Conservation (phyloP, 805 yeast genomes). For the Limtongia smithiae region DNA sequence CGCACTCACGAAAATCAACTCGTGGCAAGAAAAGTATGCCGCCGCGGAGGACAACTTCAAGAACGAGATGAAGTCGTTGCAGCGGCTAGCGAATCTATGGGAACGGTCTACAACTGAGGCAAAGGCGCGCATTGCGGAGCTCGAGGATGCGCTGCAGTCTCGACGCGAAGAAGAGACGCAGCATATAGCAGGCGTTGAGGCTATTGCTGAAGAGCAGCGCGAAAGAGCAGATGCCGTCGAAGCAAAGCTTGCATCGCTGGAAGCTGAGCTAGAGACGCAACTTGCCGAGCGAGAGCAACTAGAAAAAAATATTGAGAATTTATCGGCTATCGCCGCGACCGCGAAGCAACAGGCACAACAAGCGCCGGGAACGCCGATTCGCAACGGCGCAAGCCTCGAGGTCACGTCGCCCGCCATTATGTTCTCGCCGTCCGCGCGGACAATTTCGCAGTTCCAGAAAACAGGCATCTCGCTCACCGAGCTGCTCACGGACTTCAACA, state of each 20-base stretch:
- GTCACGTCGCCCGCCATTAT: slow-evolving; percentile 27
- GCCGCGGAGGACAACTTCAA: slow-evolving; percentile 49
- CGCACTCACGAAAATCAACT: slow-evolving; percentile 45
- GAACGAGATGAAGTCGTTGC: slow-evolving; percentile 59
- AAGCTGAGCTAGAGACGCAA: slow-evolving; percentile 40
- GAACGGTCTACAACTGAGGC: slow-evolving; percentile 54
- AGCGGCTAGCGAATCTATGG: slow-evolving; percentile 55
- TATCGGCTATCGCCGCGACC: not conserved
- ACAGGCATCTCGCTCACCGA: slow-evolving; percentile 62
- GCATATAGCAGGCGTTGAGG: slow-evolving; percentile 38
- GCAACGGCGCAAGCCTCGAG: slow-evolving; percentile 11
- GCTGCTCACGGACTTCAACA: slow-evolving; percentile 59
- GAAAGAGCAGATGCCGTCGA: slow-evolving; percentile 40
- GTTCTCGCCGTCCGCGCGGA: slow-evolving; percentile 57
- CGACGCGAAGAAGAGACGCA: slow-evolving; percentile 42
- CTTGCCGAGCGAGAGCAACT: slow-evolving; percentile 23
- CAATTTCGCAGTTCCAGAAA: slow-evolving; percentile 44
- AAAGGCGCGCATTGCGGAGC: slow-evolving; percentile 48
- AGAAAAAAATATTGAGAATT: not conserved
- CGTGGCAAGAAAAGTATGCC: slow-evolving; percentile 45
- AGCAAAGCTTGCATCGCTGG: slow-evolving; percentile 44
- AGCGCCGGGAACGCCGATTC: slow-evolving; percentile 13
- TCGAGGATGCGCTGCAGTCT: slow-evolving; percentile 49
- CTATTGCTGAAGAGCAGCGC: slow-evolving; percentile 41
- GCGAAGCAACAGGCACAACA: slow-evolving; percentile 3